Evolutionary conservation across 2,329 filamentous ascomycete species (phyloP).

Genomic region (Helotiales sp.): DNA sequence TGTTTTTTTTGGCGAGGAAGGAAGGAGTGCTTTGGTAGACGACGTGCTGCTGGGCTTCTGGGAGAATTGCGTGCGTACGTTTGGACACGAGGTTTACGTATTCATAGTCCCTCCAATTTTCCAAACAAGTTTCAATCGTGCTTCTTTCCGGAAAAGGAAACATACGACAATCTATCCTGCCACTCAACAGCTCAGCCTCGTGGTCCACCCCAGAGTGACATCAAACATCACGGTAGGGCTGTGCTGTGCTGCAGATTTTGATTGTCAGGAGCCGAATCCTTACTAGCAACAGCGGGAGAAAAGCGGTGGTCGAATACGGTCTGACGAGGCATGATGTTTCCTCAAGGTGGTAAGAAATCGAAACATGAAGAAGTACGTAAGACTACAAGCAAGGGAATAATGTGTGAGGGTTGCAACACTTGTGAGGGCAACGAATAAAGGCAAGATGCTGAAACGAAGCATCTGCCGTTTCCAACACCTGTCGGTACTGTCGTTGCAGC

Average conservation of each 20-base stretch:
- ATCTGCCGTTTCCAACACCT: background rate
- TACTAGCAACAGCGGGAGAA: background rate
- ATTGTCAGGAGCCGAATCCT: constrained; percentile 4
- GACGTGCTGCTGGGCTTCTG: background rate
- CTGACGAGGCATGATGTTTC: background rate
- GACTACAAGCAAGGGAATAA: background rate
- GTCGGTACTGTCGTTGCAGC: background rate
- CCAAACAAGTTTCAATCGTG: background rate
- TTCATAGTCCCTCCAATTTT: background rate
- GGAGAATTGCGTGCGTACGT: background rate
- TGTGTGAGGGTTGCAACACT: background rate
- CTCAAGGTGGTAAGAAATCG: background rate
- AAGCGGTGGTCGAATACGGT: background rate
- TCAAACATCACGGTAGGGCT: background rate
- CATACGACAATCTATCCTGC: background rate
- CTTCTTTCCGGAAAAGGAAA: background rate
- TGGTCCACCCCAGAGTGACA: background rate
- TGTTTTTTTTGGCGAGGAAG: background rate
- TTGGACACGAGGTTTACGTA: background rate
- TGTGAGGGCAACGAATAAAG: too few species aligned
- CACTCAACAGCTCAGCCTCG: background rate
- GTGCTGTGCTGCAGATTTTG: background rate
- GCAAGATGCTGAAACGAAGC: background rate
- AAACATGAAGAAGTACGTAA: background rate
- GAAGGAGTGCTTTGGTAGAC: background rate